Evolutionary conservation across 768 basidiomycete species (phyloP), one percentile per base, ranked within the genome.

Genomic region (Pluteus cervinus): DNA sequence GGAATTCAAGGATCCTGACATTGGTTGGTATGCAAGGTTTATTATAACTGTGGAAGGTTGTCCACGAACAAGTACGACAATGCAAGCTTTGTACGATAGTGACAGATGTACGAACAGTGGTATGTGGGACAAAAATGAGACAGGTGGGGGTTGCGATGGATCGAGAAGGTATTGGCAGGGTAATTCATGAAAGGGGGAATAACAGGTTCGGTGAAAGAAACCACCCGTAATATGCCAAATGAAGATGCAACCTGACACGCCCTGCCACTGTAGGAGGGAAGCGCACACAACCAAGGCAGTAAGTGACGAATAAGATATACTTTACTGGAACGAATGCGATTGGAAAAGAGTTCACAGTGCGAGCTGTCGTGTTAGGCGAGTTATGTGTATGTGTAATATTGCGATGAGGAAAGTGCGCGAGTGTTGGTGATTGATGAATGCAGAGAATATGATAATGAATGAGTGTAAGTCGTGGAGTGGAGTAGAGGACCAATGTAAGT

Each of bases 251-350:
- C n/a, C n/a, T n/a, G n/a, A n/a, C n/a, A n/a, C n/a, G n/a, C n/a
- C n/a, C n/a, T n/a, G n/a, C n/a, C n/a, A n/a, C n/a, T n/a, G n/a
- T n/a, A n/a, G n/a, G n/a, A n/a, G n/a, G n/a, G n/a, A n/a, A n/a
- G n/a, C n/a, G n/a, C n/a, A n/a, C n/a, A n/a, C n/a, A n/a, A n/a
- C n/a, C n/a, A n/a, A n/a, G n/a, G n/a, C n/a, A 79, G 85, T 81
- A 83, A 70, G 66, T 81, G 80, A 82, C 76, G 73, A 85, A 86
- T 86, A 86, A 86, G 69, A 75, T 79, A 80, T 75, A 77, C 68
- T 75, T 68, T 69, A 76, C n/a, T n/a, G n/a, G 54, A 67, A 63
- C 63, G 68, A 75, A 73, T 67, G 70, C 71, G 61, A 62, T 50
- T 60, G 32, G 31, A 24, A 33, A 26, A 30, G 24, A 26, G 31